These are phyloP conservation scores for Cladorrhinum samala DNA, from an alignment of 495 filamentous ascomycete species.

Conservation along the genomic window DNA sequence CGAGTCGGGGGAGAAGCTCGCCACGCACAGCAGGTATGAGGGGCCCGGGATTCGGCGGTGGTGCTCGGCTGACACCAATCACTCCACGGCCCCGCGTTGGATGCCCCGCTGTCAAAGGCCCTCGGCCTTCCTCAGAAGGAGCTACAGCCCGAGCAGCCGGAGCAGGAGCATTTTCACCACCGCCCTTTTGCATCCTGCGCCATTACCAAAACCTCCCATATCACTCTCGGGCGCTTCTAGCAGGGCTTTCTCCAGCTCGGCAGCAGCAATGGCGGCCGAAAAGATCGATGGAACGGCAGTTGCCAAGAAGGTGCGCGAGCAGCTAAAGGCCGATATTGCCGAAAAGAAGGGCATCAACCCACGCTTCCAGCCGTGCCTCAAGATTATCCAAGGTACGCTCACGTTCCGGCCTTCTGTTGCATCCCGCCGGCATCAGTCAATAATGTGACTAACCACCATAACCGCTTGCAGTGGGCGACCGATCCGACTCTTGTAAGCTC, in stretches of 20 bases:
- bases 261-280: constrained; percentile 67
- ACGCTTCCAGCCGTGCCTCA: constrained; percentile 78
- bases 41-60: constrained; percentile 13
- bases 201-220: background rate
- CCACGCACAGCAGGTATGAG: background rate
- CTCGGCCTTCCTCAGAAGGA: background rate
- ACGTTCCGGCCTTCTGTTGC: background rate
- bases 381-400: constrained; percentile 81
- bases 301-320: constrained; percentile 80
- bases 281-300: constrained; percentile 96
- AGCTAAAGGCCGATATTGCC: constrained; percentile 70
- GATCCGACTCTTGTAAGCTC: constrained; percentile 82
- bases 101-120: background rate
- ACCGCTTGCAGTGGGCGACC: constrained; percentile 61
- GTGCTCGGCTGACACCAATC: constrained; percentile 10
- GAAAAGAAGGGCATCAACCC: constrained; percentile 74
- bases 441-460: constrained; percentile 14
- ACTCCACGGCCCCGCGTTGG: constrained; percentile 17
- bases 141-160: background rate
- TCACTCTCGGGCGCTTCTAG: background rate
- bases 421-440: too few species aligned
- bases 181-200: constrained; percentile 9
- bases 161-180: constrained; percentile 3
- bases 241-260: constrained; percentile 36
- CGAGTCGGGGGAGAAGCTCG: constrained; percentile 6